Evolutionary conservation across 228 moss, liverwort and hornwort species (phyloP), one percentile per base, ranked within the genome.

Genomic region (Sphagnum fallax): DNA sequence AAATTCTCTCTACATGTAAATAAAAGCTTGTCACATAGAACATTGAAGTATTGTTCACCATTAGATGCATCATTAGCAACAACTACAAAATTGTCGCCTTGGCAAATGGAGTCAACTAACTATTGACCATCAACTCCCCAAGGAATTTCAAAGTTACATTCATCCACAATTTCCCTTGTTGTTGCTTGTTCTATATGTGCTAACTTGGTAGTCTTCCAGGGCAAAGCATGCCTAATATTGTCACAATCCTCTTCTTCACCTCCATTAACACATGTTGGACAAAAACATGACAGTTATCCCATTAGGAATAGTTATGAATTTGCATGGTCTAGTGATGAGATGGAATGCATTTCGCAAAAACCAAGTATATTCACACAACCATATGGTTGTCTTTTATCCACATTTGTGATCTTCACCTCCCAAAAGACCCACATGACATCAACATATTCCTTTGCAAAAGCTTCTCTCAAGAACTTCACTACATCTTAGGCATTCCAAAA

Each of bases 1-100:
- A 51, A 65, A 50, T 49, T 50, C 47, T 65, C 65, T 49, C 49
- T 6, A 50, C 65, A 51, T 6, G 65, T 65, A 50, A 65, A 65
- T 8, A 49, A 8, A 48, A 50, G 49, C 49, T 65, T 65, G 12
- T 65, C 65, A 65, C 65, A 65, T 50, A 32, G 0, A 32, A 65
- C 5, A 50, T 0, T 0, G 47, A 65, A 10, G 7, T 50, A 48
- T 6, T 51, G 4, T 50, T 48, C 65, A 50, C 4, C 11, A 8
- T 12, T 4, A 8, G 2, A 5, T 6, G 8, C 49, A 51, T 65
- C 65, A 65, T 9, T 13, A 6, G 11, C 6, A 48, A 50, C 65
- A 5, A 49, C 8, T 10, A 12, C 50, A 48, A 50, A 65, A 48
- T 48, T 10, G 5, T 65, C 0, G 6, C 4, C 9, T 48, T 10